Evolutionary conservation across 2,329 filamentous ascomycete species (phyloP), one percentile per base, ranked within the genome.

Genomic region (Penicillium palitans): DNA sequence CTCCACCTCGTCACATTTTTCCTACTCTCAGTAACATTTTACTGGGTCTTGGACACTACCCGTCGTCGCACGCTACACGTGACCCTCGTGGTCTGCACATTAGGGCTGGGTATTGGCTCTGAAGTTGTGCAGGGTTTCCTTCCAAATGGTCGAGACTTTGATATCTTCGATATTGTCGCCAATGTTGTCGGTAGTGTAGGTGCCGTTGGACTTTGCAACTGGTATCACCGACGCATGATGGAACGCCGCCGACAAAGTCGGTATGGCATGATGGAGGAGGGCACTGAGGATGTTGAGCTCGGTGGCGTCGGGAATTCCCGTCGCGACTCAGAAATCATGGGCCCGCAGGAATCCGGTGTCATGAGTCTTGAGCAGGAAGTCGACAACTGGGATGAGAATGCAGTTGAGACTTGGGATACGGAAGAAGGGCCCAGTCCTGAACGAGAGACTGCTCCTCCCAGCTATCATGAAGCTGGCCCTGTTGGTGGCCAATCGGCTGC

Each of bases 161-260:
- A 99, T 70, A 78, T 89, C 49, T 91, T 88, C 70, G 91, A 98
- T 72, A 90, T 99, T 61, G 80, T 91, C 53, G 92, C 93, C 70
- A 99, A 99, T 73, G 76, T 96, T 0, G 78, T 90, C 41, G 95
- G 95, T 42, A 93, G 90, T 63, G 76, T 90, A 15, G 79, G 81
- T 0, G 92, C 85, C 0, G 72, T 97, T 21, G 87, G 82, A 0
- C 73, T 96, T 21, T 96, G 90, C 73, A 88, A 87, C 57, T 93
- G 90, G 90, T 99, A 99, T 73, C 95, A 99, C 77, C 89, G 90
- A 71, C 88, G 95, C 59, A 98, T 98, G 92, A 80, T 98, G 40
- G 93, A 98, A 75, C 84, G 95, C 61, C 90, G 90, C 72, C 84
- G 93, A 60, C 81, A 86, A 69, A 86, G 85, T 55, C 90, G 90